A percentile compares a stretch with the other conserved stretches of the same genome.
Evolutionary conservation across 441 rosid species (phyloP).

Genomic region (Pelargonium citronellum): DNA sequence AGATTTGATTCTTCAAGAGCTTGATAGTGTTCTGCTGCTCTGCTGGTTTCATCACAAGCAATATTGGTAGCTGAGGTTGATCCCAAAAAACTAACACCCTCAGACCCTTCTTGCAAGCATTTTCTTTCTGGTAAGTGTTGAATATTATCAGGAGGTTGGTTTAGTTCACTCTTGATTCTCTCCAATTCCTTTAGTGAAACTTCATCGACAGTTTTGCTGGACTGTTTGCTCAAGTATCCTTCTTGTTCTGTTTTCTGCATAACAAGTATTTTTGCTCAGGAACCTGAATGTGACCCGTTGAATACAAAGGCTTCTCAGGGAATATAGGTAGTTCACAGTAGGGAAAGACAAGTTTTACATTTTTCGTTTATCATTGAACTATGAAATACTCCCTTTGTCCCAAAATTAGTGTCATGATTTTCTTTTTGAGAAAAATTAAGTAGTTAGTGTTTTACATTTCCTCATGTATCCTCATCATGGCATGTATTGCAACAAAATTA

Average conservation of each 20-base stretch:
- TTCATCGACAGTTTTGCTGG: conserved; percentile 16
- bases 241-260: conserved; percentile 38
- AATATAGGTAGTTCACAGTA: neutral
- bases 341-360: neutral
- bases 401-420: neutral
- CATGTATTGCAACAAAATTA: too few relatives aligned
- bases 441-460: too few relatives aligned
- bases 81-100: conserved; percentile 34
- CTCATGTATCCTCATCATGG: too few relatives aligned
- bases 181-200: conserved; percentile 20
- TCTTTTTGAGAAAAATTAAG: too few relatives aligned
- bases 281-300: neutral
- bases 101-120: conserved; percentile 24
- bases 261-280: conserved; percentile 4
- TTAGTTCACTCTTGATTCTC: conserved; percentile 18
- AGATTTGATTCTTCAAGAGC: conserved; percentile 19
- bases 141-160: conserved; percentile 27
- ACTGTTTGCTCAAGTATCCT: conserved; percentile 18
- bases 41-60: conserved; percentile 25
- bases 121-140: conserved; percentile 22
- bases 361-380: neutral
- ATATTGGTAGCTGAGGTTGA: conserved; percentile 33
- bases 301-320: conserved; percentile 9
- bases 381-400: neutral
- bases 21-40: conserved; percentile 19